Conservation (phyloP, 257 asterid species). For the Penstemon barbatus region DNA sequence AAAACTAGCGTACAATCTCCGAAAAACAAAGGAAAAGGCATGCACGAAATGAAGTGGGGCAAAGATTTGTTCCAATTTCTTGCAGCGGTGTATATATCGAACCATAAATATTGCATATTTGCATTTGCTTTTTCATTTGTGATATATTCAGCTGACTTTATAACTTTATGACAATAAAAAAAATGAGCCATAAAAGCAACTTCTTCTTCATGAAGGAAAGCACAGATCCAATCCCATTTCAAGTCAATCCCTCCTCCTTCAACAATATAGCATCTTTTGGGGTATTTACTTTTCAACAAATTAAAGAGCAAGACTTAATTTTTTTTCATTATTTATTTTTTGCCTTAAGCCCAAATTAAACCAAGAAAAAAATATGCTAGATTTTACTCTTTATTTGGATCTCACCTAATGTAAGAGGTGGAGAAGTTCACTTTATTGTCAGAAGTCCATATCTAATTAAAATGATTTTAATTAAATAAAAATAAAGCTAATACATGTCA, state of each 20-base stretch:
- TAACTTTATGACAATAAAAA: conserved; percentile 13
- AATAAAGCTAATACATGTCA: conserved; percentile 20
- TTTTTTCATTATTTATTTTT: conserved; percentile 25
- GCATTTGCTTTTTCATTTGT: not conserved
- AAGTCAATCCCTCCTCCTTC: conserved; percentile 28
- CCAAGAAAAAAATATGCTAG: conserved; percentile 31
- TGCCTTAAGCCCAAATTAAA: conserved; percentile 24
- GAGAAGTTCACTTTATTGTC: conserved; percentile 39
- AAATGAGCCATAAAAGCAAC: conserved; percentile 31
- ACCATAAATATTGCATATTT: too few relatives aligned
- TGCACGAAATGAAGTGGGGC: too few relatives aligned
- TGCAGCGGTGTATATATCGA: too few relatives aligned
- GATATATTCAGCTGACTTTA: conserved; percentile 16
- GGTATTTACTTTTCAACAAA: conserved; percentile 22
- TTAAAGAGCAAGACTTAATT: conserved; percentile 26
- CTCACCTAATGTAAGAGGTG: conserved; percentile 13
- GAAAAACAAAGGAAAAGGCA: too few relatives aligned
- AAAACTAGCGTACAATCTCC: too few relatives aligned
- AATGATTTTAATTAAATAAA: not conserved
- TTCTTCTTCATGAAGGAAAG: conserved; percentile 47
- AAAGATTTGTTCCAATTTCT: too few relatives aligned
- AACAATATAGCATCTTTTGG: conserved; percentile 23
- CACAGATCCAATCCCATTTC: conserved; percentile 32
- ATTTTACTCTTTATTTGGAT: conserved; percentile 32
- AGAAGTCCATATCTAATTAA: conserved; percentile 34